phyloP scores from a whole-genome alignment of 2,329 filamentous ascomycete species.

The Claviceps sp. region DNA sequence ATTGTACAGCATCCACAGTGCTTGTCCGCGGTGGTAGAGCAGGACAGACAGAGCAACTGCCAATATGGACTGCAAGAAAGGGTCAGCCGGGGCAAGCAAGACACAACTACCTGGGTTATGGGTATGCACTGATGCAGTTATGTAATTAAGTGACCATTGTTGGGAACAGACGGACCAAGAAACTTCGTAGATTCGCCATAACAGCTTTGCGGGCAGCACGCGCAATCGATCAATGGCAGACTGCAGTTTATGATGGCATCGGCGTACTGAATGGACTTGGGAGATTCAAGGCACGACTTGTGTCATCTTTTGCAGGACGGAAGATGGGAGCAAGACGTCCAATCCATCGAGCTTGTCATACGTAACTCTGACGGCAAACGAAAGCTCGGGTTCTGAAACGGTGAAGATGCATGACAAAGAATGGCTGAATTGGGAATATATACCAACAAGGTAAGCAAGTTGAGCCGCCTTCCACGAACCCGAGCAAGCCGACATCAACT shows the following conservation, averaged over 20 bases:
- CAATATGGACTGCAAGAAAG: conserved; percentile 11
- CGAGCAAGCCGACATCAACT: not conserved
- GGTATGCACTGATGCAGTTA: no score
- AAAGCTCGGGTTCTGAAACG: no score
- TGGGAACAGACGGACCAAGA: not conserved
- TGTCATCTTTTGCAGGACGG: no score
- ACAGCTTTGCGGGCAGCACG: not conserved
- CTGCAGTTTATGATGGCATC: not conserved
- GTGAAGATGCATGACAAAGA: no score
- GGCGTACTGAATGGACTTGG: no score
- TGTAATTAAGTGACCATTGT: not conserved
- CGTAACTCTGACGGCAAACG: not conserved
- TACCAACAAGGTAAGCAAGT: no score
- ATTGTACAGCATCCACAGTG: conserved; percentile 11
- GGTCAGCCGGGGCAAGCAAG: no score
- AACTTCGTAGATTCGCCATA: not conserved
- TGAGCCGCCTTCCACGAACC: not conserved
- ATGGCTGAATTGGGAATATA: no score
- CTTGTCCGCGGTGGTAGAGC: conserved; percentile 7
- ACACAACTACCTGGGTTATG: no score
- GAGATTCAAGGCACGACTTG: no score
- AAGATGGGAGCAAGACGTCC: no score
- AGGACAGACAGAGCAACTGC: conserved; percentile 6
- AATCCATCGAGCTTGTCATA: not conserved
- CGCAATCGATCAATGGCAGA: not conserved